phyloP scores from a whole-genome alignment of 108 stramenopile genomes.

The Heterococcus sp. region DNA sequence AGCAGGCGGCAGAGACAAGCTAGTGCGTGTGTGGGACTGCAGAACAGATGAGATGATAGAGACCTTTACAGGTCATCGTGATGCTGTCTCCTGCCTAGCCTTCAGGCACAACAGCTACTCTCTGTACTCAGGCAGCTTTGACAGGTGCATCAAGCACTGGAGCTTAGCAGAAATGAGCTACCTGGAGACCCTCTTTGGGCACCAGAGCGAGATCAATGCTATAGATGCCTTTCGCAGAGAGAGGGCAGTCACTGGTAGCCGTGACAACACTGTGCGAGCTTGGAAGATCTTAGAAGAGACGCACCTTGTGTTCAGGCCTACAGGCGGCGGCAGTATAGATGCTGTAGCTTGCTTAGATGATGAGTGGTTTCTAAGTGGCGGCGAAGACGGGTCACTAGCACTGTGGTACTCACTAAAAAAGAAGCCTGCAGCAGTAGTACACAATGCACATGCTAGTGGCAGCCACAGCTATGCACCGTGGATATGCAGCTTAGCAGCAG shows the following conservation, averaged over 20 bases:
- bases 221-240: slow-evolving; percentile 76
- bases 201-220: slow-evolving; percentile 78
- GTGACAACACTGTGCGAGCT: slow-evolving; percentile 62
- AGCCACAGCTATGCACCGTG: slow-evolving; percentile 30
- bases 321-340: slow-evolving; percentile 56
- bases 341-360: slow-evolving; percentile 66
- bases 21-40: slow-evolving; percentile 51
- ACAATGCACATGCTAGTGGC: slow-evolving; percentile 27
- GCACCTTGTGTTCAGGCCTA: slow-evolving; percentile 88
- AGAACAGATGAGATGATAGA: slow-evolving; percentile 41
- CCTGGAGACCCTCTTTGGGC: slow-evolving; percentile 96
- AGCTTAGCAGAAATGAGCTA: slow-evolving; percentile 74
- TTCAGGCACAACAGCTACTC: slow-evolving; percentile 78
- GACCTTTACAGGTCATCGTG: slow-evolving; percentile 73
- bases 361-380: slow-evolving; percentile 87
- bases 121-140: slow-evolving; percentile 84
- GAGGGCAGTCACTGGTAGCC: slow-evolving; percentile 75
- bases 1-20: slow-evolving; percentile 80
- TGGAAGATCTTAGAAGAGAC: slow-evolving; percentile 97
- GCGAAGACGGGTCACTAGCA: slow-evolving; percentile 82
- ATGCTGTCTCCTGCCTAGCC: slow-evolving; percentile 64
- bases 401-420: slow-evolving; percentile 91
- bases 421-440: slow-evolving; percentile 67
- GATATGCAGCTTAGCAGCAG: slow-evolving; percentile 46
- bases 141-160: slow-evolving; percentile 69